Evolutionary conservation across 2,329 filamentous ascomycete genomes (phyloP).

Genomic region (Trichoderma sp.): DNA sequence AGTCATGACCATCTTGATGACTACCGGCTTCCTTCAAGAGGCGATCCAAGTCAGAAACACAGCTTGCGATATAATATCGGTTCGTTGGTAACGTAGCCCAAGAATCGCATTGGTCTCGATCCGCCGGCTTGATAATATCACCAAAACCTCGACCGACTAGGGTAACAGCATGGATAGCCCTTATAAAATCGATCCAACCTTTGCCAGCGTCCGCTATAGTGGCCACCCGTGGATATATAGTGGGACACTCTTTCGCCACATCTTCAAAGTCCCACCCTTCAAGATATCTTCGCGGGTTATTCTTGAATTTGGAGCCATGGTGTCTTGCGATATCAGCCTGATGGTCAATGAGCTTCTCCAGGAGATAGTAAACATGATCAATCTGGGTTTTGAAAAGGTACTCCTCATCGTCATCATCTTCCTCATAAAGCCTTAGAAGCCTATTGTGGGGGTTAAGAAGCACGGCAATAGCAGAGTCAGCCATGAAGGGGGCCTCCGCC

Average conservation of each 20-base stretch:
- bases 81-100: neutral
- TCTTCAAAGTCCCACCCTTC: neutral
- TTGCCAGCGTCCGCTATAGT: neutral
- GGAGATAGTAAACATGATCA: neutral
- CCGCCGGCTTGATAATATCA: neutral
- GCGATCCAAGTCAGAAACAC: neutral
- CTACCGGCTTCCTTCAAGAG: neutral
- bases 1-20: neutral
- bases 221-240: neutral
- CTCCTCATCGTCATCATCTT: neutral
- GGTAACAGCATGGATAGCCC: neutral
- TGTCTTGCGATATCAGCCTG: neutral
- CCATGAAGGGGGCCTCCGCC: neutral
- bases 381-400: neutral
- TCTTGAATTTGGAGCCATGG: neutral
- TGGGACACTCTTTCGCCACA: neutral
- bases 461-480: neutral
- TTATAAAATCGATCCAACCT: neutral
- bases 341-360: neutral
- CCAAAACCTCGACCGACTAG: neutral
- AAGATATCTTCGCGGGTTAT: neutral
- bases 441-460: neutral
- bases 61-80: neutral
- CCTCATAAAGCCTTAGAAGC: neutral
- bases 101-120: neutral